Base-by-base conservation (phyloP, 2,329 filamentous ascomycete species). In the Sporothrix brasiliensis region DNA sequence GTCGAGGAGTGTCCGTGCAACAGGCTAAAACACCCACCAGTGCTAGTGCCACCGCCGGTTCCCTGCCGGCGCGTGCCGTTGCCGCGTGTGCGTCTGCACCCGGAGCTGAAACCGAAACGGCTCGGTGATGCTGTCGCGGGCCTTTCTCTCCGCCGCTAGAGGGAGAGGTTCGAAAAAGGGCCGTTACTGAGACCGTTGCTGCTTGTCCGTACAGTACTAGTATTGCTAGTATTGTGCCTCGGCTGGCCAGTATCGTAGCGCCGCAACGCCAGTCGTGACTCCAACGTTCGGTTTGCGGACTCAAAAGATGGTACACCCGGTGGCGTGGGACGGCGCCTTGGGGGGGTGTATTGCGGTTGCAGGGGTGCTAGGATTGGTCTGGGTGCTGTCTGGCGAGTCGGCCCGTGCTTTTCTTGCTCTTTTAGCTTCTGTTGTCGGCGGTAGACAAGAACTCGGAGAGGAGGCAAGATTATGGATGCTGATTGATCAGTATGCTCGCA, bases 251-350 rank as follows among this genome's bases (percentile, higher is more conserved):
- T 14, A 21, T 44, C 58, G 30, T 16, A 16, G 14, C 30, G 66
- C 2, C 71, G 50, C 53, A 69, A 21, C 1, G 69, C 69, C 19
- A 70, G 70, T 0, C 70, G 67, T 7, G 72, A 27, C 47, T 73
- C 67, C 3, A 69, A 61, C 0, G 71, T 30, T 3, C 41, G 61
- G 16, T 73, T 71, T 2, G 70, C 34, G 1, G 61, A 21, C 14
- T 75, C 74, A 47, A 69, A 75, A 0, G 72, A 73, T 2, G 74
- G 74, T 10, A 74, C 19, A 0, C 73, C 74, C 1, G 72, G 71
- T 10, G 74, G 74, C 9, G 74, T 75, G 0, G 69, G 71, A 1
- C 73, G 67, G 5, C 74, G 74, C 21, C 50, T 49, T 0, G 73
- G 72, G 1, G 74, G 73, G 0, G 14, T 49, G 70, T 71, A 73